Percentiles rank a stretch among this genome's conserved stretches.
These are phyloP conservation scores for Chalciporus piperatus DNA, from an alignment of 768 basidiomycete genomes.

Conservation along the genomic window DNA sequence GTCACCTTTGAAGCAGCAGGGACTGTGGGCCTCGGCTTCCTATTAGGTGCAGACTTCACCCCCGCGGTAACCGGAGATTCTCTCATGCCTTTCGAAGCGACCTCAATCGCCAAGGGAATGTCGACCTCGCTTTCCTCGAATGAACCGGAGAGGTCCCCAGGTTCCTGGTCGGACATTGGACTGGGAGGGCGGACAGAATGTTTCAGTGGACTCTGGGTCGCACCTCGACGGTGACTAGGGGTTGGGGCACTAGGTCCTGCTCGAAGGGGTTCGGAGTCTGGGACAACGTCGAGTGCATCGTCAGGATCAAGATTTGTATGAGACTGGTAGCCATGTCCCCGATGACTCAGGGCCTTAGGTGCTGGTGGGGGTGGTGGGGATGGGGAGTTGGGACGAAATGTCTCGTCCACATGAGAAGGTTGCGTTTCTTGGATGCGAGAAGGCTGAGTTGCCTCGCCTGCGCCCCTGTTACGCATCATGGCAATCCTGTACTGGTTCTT, in stretches of 20 bases:
- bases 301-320: conserved; percentile 19
- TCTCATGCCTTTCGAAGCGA: conserved; percentile 20
- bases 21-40: conserved; percentile 3
- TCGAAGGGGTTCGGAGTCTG: conserved; percentile 59
- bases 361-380: conserved; percentile 2
- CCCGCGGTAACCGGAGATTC: neutral
- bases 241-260: conserved; percentile 23
- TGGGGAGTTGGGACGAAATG: neutral
- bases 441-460: conserved; percentile 14
- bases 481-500: conserved; percentile 30
- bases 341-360: neutral
- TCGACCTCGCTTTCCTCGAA: conserved; percentile 35
- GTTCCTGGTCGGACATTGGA: conserved; percentile 20
- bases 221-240: conserved; percentile 2
- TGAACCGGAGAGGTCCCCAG: conserved; percentile 29
- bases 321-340: neutral
- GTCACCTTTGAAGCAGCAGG: conserved; percentile 18
- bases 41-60: conserved; percentile 2
- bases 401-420: conserved; percentile 1
- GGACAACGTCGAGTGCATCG: conserved; percentile 49
- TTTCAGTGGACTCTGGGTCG: conserved; percentile 12
- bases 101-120: conserved; percentile 40
- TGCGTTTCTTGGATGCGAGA: conserved; percentile 20
- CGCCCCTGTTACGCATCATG: conserved; percentile 23
- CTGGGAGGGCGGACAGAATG: conserved; percentile 19